These are phyloP conservation scores for Tetradesmus lagerheimii DNA, from an alignment of 139 green algal species.

Conservation along the genomic window DNA sequence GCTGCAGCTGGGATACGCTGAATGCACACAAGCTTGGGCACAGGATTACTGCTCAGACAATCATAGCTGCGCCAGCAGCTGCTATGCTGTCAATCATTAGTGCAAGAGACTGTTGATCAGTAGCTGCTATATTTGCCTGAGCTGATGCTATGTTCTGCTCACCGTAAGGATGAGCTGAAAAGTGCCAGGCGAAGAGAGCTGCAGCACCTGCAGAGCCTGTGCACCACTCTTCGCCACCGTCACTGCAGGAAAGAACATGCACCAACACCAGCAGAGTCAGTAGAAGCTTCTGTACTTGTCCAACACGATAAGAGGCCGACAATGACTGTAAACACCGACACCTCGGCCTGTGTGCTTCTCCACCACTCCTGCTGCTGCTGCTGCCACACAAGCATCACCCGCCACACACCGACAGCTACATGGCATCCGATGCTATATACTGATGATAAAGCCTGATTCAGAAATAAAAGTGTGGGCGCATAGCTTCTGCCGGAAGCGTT, in stretches of 20 bases:
- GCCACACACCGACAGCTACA: not conserved
- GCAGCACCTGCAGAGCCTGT: constrained; percentile 81
- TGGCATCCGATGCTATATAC: not conserved
- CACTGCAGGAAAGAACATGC: constrained; percentile 61
- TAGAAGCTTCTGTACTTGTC: not conserved
- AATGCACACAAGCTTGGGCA: not conserved
- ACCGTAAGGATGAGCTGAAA: constrained; percentile 91
- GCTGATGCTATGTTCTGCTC: not conserved
- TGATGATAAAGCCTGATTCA: too few relatives aligned
- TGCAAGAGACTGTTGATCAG: not conserved
- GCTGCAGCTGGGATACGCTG: not conserved
- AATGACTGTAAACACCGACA: not conserved
- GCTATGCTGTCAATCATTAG: too few relatives aligned
- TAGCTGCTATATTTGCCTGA: not conserved
- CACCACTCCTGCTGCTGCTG: constrained; percentile 29
- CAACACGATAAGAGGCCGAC: not conserved
- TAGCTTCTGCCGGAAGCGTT: not conserved
- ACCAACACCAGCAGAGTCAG: not conserved
- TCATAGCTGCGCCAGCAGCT: too few relatives aligned
- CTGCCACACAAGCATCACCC: not conserved
- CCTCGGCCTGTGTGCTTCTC: not conserved
- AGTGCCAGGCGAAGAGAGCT: constrained; percentile 65
- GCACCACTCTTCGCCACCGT: constrained; percentile 78
- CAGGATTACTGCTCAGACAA: not conserved
- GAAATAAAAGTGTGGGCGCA: not conserved